Evolutionary conservation across 2,329 filamentous ascomycete species (phyloP), one percentile per base, ranked within the genome.

Genomic region (Colletotrichum melonis): DNA sequence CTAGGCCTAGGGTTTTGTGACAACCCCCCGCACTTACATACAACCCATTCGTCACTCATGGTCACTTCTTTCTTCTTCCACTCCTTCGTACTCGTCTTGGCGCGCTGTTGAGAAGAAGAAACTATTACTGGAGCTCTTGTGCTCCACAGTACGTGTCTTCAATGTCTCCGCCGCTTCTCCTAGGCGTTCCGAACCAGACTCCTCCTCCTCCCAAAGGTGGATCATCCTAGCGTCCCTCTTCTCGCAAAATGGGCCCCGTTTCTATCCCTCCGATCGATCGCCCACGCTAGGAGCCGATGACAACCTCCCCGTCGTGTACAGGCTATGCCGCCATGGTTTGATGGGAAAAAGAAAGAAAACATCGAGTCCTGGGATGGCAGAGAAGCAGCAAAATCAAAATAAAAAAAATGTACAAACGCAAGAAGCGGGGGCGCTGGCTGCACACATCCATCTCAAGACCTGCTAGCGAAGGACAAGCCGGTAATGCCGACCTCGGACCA

Each of bases 191-290:
- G 14, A 7, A 42, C 32, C 32, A 12, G 4, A 42, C 2, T 38
- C 35, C 42, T 49, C 42, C 42, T n/a, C 42, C 42, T 19, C 42
- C 7, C n/a, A 19, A 49, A 49, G 42, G 42, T 49, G 42, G 42
- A 49, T 19, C 19, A 49, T 49, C 42, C 19, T n/a, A 49, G 42
- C 42, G 7, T 49, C 6, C 42, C 42, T 49, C 42, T 11, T n/a
- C 42, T 49, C 4, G 42, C 19, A 49, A 49, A 22, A 49, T 49
- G 42, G 42, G 42, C 42, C 42, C 42, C 67, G 28, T 58, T 26
- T 26, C 54, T 67, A 62, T 60, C 70, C 67, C 56, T 73, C 46
- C 70, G 67, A 73, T 70, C 70, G 70, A 73, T 73, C 70, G 56
- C 60, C 46, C 22, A 30, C 67, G 46, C 67, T 65, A 70, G 19